Conservation (phyloP, 2,329 filamentous ascomycete species). For the Fusarium sulawesiense region DNA sequence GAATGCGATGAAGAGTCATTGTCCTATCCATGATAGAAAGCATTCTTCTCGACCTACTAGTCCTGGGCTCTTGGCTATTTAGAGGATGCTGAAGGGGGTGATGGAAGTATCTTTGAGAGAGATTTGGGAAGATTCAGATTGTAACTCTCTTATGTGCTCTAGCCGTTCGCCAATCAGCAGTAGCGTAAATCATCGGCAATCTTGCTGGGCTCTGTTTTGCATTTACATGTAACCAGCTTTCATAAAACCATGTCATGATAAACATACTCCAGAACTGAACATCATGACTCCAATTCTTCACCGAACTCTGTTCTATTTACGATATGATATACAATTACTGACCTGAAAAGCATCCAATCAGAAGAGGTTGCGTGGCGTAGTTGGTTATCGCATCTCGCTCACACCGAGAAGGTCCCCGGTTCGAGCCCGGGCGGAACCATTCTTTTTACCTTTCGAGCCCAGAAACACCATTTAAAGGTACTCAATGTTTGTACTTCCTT, state of each 20-base stretch:
- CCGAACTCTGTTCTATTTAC: rapidly evolving
- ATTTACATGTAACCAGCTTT: no score
- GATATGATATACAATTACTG: rapidly evolving
- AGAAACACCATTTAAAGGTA: neutral
- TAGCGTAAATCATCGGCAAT: rapidly evolving
- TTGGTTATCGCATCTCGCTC: conserved; percentile 9
- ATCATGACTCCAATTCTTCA: neutral
- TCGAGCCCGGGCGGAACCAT: conserved; percentile 6
- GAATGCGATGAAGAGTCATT: neutral
- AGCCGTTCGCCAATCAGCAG: neutral
- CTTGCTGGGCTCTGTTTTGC: neutral
- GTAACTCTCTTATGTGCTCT: neutral
- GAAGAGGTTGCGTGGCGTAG: conserved; percentile 1
- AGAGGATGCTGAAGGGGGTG: neutral
- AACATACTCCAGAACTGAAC: no score
- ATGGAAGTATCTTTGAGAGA: neutral
- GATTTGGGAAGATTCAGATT: neutral
- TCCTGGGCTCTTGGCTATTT: neutral
- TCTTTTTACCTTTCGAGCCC: neutral
- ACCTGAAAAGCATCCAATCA: neutral
- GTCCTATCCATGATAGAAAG: neutral
- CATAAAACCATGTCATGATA: no score
- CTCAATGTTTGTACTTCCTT: neutral
- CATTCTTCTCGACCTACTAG: neutral
- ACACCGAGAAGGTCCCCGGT: conserved; percentile 11